Conservation (phyloP, 495 filamentous ascomycete species). For the Oidiodendron maius region DNA sequence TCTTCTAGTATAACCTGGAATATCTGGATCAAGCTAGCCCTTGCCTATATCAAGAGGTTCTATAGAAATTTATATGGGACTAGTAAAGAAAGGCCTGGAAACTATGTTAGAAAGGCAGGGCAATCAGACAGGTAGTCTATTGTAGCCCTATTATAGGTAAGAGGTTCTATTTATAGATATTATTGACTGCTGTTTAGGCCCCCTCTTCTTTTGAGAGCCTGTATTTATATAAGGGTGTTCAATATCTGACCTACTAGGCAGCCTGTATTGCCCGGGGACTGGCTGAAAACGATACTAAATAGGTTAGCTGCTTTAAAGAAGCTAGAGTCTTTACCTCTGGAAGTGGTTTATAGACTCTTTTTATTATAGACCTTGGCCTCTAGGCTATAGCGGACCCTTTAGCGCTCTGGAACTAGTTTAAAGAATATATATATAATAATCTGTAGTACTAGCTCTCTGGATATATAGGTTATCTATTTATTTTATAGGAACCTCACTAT, state of each 20-base stretch:
- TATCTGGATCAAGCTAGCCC: slow-evolving; percentile 4
- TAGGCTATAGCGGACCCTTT: slow-evolving; percentile 1
- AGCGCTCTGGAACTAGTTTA: slow-evolving; percentile 2
- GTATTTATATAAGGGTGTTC: neutral
- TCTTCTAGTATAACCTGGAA: slow-evolving; percentile 14
- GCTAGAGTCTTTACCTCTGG: neutral
- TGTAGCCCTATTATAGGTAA: slow-evolving; percentile 1
- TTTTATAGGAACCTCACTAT: slow-evolving; percentile 2
- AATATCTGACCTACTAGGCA: slow-evolving; percentile 2
- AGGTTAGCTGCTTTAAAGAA: slow-evolving; percentile 5
- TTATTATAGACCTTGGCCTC: neutral
- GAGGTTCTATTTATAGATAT: neutral
- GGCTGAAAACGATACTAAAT: slow-evolving; percentile 4
- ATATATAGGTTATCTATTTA: neutral
- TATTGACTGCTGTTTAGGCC: slow-evolving; percentile 1
- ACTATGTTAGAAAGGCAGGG: neutral
- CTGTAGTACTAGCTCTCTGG: neutral
- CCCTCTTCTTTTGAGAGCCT: neutral
- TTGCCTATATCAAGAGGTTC: slow-evolving; percentile 15
- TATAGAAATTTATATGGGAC: slow-evolving; percentile 10
- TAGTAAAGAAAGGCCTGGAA: neutral
- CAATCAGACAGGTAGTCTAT: slow-evolving; percentile 1
- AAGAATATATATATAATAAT: neutral
- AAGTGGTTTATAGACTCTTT: slow-evolving; percentile 2
- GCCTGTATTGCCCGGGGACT: slow-evolving; percentile 2